phyloP scores from a whole-genome alignment of 805 yeast genomes.

The Nematodospora valgi region DNA sequence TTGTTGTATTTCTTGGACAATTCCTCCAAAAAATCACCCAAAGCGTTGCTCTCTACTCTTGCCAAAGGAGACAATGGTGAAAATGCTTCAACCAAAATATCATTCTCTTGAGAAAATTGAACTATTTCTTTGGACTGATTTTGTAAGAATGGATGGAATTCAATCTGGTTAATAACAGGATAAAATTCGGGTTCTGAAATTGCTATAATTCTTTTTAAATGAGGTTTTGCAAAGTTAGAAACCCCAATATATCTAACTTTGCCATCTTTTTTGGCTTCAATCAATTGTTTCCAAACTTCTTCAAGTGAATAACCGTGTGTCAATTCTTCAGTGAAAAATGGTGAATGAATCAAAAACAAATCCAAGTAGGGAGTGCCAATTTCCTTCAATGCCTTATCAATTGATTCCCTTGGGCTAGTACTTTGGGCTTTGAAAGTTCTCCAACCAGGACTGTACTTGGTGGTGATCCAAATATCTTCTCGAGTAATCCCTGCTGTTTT shows the following conservation, averaged over 20 bases:
- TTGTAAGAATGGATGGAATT: conserved; percentile 64
- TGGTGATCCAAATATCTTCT: conserved; percentile 50
- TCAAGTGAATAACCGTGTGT: conserved; percentile 10
- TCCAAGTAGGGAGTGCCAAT: conserved; percentile 54
- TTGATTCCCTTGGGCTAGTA: conserved; percentile 10
- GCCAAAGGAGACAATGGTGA: conserved; percentile 61
- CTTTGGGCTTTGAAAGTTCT: not conserved
- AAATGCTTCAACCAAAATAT: conserved; percentile 60
- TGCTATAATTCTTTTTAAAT: conserved; percentile 39
- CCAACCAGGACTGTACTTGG: conserved; percentile 36
- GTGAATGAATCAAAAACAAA: conserved; percentile 59
- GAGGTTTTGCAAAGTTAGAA: conserved; percentile 59
- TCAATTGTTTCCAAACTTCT: conserved; percentile 56
- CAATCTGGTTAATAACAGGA: conserved; percentile 70
- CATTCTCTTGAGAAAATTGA: conserved; percentile 47
- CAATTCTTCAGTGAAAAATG: conserved; percentile 18
- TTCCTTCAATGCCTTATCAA: conserved; percentile 33
- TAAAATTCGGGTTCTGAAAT: no score
- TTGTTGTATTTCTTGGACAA: conserved; percentile 56
- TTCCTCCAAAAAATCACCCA: conserved; percentile 28
- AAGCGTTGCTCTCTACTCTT: conserved; percentile 21
- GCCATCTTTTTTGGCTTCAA: conserved; percentile 51
- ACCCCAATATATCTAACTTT: conserved; percentile 63
- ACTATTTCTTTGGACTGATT: conserved; percentile 23
- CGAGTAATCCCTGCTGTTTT: conserved; percentile 35